These are phyloP conservation scores for Meredithiella fracta DNA, from an alignment of 2,329 filamentous ascomycete genomes.

Conservation along the genomic window DNA sequence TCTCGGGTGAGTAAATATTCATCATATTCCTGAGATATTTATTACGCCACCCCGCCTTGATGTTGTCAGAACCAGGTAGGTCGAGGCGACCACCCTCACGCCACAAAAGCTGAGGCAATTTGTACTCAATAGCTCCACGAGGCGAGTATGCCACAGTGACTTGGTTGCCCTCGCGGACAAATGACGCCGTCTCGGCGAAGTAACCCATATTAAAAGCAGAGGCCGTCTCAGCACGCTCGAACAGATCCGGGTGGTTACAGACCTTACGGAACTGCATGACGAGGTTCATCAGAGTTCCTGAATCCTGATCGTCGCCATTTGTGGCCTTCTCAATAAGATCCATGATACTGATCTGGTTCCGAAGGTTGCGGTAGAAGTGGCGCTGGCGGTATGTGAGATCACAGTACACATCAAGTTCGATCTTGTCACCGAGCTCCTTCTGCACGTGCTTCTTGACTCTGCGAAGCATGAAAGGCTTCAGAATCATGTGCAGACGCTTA, in stretches of 20 bases:
- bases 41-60: slow-evolving; percentile 59
- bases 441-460: slow-evolving; percentile 99
- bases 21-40: slow-evolving; percentile 66
- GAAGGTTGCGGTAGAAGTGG: slow-evolving; percentile 77
- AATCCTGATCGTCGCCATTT: slow-evolving; percentile 84
- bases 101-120: slow-evolving; percentile 67
- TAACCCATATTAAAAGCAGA: slow-evolving; percentile 72
- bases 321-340: slow-evolving; percentile 96
- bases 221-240: slow-evolving; percentile 81
- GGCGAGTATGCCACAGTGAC: slow-evolving; percentile 77
- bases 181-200: slow-evolving; percentile 90
- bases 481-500: slow-evolving; percentile 91
- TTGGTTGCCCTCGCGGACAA: slow-evolving; percentile 71
- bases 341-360: slow-evolving; percentile 97
- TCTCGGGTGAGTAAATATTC: slow-evolving; percentile 77
- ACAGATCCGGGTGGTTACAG: slow-evolving; percentile 94
- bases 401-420: slow-evolving; percentile 90
- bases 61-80: slow-evolving; percentile 56
- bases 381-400: slow-evolving; percentile 92
- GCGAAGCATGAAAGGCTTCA: slow-evolving; percentile 98
- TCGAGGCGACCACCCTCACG: slow-evolving; percentile 62
- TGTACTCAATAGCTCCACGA: slow-evolving; percentile 70
- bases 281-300: slow-evolving; percentile 92
- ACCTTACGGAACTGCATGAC: slow-evolving; percentile 99
- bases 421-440: slow-evolving; percentile 97